These are phyloP conservation scores for Schizonepeta tenuifolia DNA, from an alignment of 257 asterid genomes.

Conservation along the genomic window DNA sequence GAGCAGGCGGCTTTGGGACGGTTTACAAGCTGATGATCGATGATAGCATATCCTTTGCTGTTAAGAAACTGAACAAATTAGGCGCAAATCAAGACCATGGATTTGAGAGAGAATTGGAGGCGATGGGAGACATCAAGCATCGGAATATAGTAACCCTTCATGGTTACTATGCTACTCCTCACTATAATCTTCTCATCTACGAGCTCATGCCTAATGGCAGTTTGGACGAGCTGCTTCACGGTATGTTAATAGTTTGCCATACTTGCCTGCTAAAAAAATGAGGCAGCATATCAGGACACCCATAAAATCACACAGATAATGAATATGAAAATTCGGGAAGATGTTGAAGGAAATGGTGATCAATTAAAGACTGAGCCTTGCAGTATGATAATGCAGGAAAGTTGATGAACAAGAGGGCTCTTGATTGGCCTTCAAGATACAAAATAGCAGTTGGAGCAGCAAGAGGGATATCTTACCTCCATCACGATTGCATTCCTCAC, in stretches of 20 bases:
- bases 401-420: constrained; percentile 50
- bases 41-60: constrained; percentile 61
- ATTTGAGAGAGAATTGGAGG: constrained; percentile 82
- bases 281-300: neutral
- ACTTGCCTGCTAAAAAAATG: neutral
- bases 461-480: constrained; percentile 86
- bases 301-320: neutral
- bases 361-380: neutral
- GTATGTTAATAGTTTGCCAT: constrained; percentile 37
- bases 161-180: constrained; percentile 79
- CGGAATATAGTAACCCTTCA: constrained; percentile 79
- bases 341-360: constrained; percentile 15
- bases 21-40: constrained; percentile 68
- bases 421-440: constrained; percentile 79
- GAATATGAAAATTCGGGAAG: constrained; percentile 1
- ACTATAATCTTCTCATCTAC: constrained; percentile 82
- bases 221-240: constrained; percentile 66
- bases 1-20: constrained; percentile 89
- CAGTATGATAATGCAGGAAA: constrained; percentile 53
- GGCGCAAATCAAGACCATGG: constrained; percentile 74
- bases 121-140: constrained; percentile 91
- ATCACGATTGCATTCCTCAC: constrained; percentile 90
- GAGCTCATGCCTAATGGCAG: constrained; percentile 90
- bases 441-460: constrained; percentile 89
- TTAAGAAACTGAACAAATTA: constrained; percentile 61